A percentile compares a stretch with the other conserved stretches of the same genome.
These are phyloP conservation scores for Venturia nashicola DNA, from an alignment of 2,329 filamentous ascomycete genomes.

Conservation along the genomic window DNA sequence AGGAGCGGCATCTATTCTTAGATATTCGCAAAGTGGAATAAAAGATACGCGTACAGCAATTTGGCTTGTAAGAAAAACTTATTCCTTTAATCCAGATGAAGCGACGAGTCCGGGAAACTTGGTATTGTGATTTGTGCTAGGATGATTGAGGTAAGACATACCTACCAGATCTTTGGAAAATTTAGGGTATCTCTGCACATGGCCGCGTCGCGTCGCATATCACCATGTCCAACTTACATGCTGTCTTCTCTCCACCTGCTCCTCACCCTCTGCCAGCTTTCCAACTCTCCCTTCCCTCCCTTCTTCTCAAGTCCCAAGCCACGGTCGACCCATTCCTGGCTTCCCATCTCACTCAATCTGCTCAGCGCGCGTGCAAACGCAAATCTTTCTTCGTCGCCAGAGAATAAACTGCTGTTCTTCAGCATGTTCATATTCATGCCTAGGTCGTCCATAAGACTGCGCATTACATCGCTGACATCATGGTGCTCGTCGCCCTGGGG, in stretches of 20 bases:
- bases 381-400: slow-evolving; percentile 91
- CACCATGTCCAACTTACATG: background rate
- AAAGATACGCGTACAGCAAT: no score
- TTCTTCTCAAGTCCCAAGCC: slow-evolving; percentile 51
- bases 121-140: background rate
- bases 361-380: slow-evolving; percentile 85
- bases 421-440: slow-evolving; percentile 74
- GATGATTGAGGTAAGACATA: background rate
- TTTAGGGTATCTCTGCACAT: background rate
- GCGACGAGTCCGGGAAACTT: no score
- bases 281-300: slow-evolving; percentile 53
- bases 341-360: slow-evolving; percentile 82
- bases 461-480: slow-evolving; percentile 57
- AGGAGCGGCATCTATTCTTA: no score
- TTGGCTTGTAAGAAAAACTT: no score
- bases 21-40: no score
- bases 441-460: slow-evolving; percentile 75
- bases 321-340: slow-evolving; percentile 85
- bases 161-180: background rate
- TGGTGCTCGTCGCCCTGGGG: slow-evolving; percentile 32
- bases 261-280: slow-evolving; percentile 52
- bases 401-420: slow-evolving; percentile 78
- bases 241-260: slow-evolving; percentile 52
- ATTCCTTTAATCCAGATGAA: no score
- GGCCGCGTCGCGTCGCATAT: background rate